Percentiles rank a stretch among this genome's conserved stretches.
Conservation (phyloP, 495 filamentous ascomycete species). For the Tuber brumale region DNA sequence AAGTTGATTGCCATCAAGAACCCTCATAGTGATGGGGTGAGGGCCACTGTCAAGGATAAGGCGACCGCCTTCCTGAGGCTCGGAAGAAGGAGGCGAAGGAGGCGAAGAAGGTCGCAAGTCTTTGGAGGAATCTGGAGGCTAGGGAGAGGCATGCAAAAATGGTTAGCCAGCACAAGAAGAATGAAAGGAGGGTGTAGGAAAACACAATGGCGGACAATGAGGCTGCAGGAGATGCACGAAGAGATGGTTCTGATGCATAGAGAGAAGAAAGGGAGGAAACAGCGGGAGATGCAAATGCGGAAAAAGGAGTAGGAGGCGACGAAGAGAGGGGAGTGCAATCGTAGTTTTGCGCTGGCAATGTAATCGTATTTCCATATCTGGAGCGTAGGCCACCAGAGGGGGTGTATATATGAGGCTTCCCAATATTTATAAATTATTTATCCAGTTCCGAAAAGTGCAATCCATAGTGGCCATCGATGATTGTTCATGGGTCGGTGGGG, state of each 20-base stretch:
- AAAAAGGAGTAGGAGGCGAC: background rate
- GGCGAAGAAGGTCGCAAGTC: background rate
- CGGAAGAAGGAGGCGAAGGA: background rate
- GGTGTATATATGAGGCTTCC: background rate
- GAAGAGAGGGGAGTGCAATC: background rate
- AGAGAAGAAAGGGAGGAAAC: background rate
- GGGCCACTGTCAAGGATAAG: slow-evolving; percentile 36
- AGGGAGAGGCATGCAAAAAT: background rate
- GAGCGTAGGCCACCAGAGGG: background rate
- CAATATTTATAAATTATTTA: background rate
- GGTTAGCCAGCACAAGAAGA: background rate
- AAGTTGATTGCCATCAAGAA: slow-evolving; percentile 35
- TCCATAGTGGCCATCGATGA: background rate
- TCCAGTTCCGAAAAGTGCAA: too few species aligned
- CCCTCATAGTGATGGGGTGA: slow-evolving; percentile 28
- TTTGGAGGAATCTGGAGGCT: background rate
- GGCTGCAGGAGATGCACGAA: background rate
- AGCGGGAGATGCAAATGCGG: background rate
- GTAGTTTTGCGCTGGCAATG: background rate
- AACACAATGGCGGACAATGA: background rate
- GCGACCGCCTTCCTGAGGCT: background rate
- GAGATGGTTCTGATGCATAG: background rate
- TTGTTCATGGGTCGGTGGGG: background rate
- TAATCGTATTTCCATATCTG: background rate
- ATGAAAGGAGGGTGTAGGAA: background rate